Evolutionary conservation across 176 grass and related monocot genomes (phyloP).

Genomic region (Ensete glaucum): DNA sequence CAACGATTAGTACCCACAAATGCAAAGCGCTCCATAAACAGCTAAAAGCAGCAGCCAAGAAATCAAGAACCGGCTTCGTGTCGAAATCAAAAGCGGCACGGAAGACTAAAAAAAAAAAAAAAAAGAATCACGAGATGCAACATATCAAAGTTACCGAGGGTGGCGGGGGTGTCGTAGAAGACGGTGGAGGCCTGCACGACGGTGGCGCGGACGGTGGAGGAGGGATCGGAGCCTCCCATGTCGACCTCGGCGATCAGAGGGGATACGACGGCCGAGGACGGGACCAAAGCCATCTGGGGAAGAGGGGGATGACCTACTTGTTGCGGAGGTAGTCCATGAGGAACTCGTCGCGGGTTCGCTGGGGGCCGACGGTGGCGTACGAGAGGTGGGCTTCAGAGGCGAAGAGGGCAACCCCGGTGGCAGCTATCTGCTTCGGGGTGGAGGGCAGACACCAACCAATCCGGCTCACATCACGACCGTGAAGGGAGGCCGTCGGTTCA

Average conservation of each 20-base stretch:
- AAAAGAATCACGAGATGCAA: conserved; percentile 11
- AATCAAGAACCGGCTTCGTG: no score
- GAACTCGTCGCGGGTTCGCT: conserved; percentile 54
- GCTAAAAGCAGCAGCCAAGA: no score
- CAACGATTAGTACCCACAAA: no score
- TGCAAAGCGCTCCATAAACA: no score
- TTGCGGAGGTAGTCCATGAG: conserved; percentile 34
- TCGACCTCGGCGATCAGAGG: conserved; percentile 73
- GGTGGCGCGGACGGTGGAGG: conserved; percentile 55
- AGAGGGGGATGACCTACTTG: no score
- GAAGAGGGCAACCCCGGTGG: conserved; percentile 40
- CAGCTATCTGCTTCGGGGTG: conserved; percentile 49
- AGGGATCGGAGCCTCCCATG: conserved; percentile 57
- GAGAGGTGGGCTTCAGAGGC: conserved; percentile 42
- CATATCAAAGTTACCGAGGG: conserved; percentile 28
- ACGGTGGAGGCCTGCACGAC: conserved; percentile 89
- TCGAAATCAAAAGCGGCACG: no score
- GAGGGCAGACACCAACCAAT: conserved; percentile 68
- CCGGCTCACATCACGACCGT: no score
- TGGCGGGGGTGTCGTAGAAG: conserved; percentile 86
- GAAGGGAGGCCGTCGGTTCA: no score
- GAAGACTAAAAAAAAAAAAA: no score
- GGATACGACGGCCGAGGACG: conserved; percentile 27
- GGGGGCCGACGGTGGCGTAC: conserved; percentile 32
- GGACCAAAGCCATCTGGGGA: conserved; percentile 35